Evolutionary conservation across 768 basidiomycete species (phyloP).

Genomic region (Leucocoprinus leucothites): DNA sequence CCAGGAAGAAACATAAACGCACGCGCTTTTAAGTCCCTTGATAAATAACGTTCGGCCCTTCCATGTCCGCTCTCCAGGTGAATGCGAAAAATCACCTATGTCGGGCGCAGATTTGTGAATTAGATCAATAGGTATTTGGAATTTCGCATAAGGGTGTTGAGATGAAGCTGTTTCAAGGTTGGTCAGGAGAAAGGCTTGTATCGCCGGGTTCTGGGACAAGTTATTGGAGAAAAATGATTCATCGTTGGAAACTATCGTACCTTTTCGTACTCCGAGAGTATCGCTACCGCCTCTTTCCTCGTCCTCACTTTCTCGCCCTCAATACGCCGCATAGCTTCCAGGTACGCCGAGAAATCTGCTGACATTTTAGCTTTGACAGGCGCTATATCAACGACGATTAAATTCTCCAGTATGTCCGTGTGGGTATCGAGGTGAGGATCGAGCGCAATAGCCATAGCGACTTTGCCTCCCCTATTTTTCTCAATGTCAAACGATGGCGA

Average conservation of each 20-base stretch:
- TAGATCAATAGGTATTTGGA: constrained; percentile 72
- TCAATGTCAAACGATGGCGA: no score
- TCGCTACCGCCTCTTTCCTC: constrained; percentile 69
- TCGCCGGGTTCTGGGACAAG: constrained; percentile 56
- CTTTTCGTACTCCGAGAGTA: constrained; percentile 60
- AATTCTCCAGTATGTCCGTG: constrained; percentile 40
- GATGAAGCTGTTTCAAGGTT: constrained; percentile 52
- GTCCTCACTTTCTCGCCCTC: constrained; percentile 52
- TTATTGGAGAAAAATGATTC: no score
- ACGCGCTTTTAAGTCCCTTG: constrained; percentile 77
- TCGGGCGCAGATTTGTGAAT: constrained; percentile 54
- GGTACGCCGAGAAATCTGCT: constrained; percentile 29
- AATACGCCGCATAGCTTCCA: constrained; percentile 59
- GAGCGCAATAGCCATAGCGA: constrained; percentile 70
- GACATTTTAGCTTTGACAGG: constrained; percentile 61
- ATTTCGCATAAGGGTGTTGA: constrained; percentile 33
- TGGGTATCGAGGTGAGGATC: constrained; percentile 35
- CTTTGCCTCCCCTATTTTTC: constrained; percentile 78
- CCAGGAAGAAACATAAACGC: background rate
- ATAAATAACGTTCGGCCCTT: constrained; percentile 69
- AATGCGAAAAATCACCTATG: constrained; percentile 79
- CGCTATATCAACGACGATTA: constrained; percentile 82
- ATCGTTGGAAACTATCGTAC: constrained; percentile 30
- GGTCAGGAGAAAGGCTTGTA: constrained; percentile 84
- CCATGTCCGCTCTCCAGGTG: constrained; percentile 50